A percentile compares a stretch with the other conserved stretches of the same genome.
Evolutionary conservation across 768 basidiomycete genomes (phyloP).

Genomic region (Phallus indusiatus): DNA sequence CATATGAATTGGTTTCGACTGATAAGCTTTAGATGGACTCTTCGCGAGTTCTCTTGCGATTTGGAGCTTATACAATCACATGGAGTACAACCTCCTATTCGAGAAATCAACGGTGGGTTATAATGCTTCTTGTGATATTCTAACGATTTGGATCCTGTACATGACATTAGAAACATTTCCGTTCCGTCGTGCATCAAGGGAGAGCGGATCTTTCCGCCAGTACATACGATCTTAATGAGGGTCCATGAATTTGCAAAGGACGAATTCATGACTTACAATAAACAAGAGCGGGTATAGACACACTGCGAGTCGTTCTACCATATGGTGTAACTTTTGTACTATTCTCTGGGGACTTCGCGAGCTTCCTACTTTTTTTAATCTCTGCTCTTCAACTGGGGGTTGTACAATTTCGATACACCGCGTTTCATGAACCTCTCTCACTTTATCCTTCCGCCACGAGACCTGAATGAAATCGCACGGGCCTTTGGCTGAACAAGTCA

Average conservation of each 20-base stretch:
- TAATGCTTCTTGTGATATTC: conserved; percentile 2
- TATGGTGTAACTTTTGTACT: too few relatives aligned
- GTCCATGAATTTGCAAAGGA: not conserved
- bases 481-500: too few relatives aligned
- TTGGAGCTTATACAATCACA: not conserved
- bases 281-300: conserved; percentile 51
- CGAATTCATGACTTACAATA: conserved; percentile 35
- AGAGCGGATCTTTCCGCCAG: conserved; percentile 42
- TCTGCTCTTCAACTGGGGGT: too few relatives aligned
- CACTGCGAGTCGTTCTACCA: conserved; percentile 44
- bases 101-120: not conserved
- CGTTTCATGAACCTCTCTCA: too few relatives aligned
- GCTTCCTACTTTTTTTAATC: too few relatives aligned
- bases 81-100: conserved; percentile 2
- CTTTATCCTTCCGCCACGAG: too few relatives aligned
- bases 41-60: too few relatives aligned
- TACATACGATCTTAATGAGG: conserved; percentile 39
- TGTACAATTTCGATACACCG: too few relatives aligned
- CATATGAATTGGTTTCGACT: too few relatives aligned
- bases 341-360: too few relatives aligned
- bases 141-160: not conserved
- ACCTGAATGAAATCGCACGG: too few relatives aligned
- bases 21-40: too few relatives aligned
- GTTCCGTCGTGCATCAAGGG: conserved; percentile 3
- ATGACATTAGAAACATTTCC: not conserved